A percentile compares a stretch with the other conserved stretches of the same genome.
phyloP scores from a whole-genome alignment of 179 eudicot genomes.

The Spergularia azorica region DNA sequence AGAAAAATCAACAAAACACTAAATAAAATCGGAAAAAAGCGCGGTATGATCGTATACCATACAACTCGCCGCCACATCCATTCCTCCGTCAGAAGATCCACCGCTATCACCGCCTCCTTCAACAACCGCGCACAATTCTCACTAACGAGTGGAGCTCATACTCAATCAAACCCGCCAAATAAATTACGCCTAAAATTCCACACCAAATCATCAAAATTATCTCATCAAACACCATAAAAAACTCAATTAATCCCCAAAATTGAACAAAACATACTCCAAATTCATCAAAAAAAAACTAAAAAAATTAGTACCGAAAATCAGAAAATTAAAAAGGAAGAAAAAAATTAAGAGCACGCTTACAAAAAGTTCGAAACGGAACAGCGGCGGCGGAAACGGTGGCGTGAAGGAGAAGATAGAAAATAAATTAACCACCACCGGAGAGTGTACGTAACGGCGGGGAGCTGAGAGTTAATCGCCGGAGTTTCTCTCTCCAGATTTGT shows the following conservation, averaged over 20 bases:
- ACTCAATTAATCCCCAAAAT: neutral
- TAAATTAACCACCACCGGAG: neutral
- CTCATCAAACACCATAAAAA: neutral
- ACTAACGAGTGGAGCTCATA: slow-evolving; percentile 22
- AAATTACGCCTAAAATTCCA: slow-evolving; percentile 24
- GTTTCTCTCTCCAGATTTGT: slow-evolving; percentile 15
- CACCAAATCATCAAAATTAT: slow-evolving; percentile 2
- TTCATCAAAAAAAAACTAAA: slow-evolving; percentile 4
- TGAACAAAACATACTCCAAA: neutral
- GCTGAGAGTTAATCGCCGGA: neutral
- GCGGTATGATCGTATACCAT: slow-evolving; percentile 43
- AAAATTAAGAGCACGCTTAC: neutral
- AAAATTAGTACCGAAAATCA: neutral
- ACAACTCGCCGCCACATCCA: slow-evolving; percentile 75
- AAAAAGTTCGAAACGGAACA: neutral
- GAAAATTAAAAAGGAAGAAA: neutral
- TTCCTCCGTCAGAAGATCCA: slow-evolving; percentile 33
- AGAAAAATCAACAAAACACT: neutral
- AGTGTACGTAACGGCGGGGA: neutral
- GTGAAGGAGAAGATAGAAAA: neutral
- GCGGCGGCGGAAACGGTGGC: slow-evolving; percentile 4
- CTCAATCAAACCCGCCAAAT: slow-evolving; percentile 10
- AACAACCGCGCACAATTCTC: slow-evolving; percentile 22
- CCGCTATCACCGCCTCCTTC: slow-evolving; percentile 13
- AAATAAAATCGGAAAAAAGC: neutral